These are phyloP conservation scores for Acer yangbiense DNA, from an alignment of 345 rosid species.

Conservation along the genomic window DNA sequence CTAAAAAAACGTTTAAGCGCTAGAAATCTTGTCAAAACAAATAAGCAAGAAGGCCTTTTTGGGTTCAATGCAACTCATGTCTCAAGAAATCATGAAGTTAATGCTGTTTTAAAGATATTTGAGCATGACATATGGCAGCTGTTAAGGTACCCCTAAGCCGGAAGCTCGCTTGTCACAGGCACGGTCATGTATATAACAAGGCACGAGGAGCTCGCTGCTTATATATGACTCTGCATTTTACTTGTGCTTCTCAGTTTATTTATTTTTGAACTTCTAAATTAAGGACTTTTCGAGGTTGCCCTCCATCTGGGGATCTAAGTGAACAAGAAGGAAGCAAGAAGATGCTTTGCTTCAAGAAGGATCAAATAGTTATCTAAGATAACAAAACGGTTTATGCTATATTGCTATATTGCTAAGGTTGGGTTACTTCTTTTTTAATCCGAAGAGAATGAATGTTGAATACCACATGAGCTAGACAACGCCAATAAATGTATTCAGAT, in stretches of 20 bases:
- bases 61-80: not conserved
- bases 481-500: not conserved
- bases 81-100: not conserved
- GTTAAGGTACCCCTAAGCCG: not conserved
- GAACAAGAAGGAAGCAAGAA: not conserved
- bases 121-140: not conserved
- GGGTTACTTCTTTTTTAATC: not conserved
- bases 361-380: not conserved
- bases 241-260: not conserved
- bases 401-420: not conserved
- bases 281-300: not conserved
- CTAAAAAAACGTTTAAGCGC: not conserved
- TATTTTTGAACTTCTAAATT: not conserved
- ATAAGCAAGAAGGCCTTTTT: not conserved
- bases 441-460: not conserved
- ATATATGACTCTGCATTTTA: not conserved
- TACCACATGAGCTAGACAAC: not conserved
- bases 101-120: not conserved
- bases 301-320: not conserved
- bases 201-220: not conserved
- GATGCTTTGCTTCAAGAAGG: constrained; percentile 1
- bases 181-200: not conserved
- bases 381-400: not conserved
- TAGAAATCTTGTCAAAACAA: not conserved
- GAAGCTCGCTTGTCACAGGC: not conserved